Evolutionary conservation across 2,329 filamentous ascomycete genomes (phyloP), one percentile per base, ranked within the genome.

Genomic region (Aspergillus terreus): DNA sequence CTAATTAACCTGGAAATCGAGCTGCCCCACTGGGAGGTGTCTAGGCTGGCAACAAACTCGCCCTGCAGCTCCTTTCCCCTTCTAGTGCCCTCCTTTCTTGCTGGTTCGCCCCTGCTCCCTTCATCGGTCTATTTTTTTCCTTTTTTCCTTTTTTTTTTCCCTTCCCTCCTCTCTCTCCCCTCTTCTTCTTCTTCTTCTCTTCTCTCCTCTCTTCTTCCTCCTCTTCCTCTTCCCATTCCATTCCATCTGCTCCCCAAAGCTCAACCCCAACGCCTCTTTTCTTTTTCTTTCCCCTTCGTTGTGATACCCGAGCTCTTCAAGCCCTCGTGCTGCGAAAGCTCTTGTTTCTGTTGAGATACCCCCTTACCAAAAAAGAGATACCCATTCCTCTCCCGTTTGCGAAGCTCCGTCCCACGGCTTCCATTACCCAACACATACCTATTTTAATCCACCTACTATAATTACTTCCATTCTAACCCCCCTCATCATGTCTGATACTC

Each of bases 401-500:
- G 58, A 56, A 57, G 58, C 58, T 54, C 40, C 19, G 47, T 43
- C 25, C 40, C 46, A 53, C 27, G 27, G 55, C 57, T 58, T 59
- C 52, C 11, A 30, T 54, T 46, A 51, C 32, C 42, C 30, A 54
- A 42, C 35, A 49, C 44, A 50, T 55, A 58, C 44, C 52, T 55
- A 58, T 50, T 55, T 46, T 57, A 58, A 57, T 55, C 53, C 25
- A 48, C 50, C 55, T 50, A 35, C 47, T 42, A 42, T 42, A 42
- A 42, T 42, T 42, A 42, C 40, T 21, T 19, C 40, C 19, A 7
- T 21, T 42, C 19, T 51, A 49, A 54, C 53, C 33, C 41, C 56
- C 41, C 49, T 60, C 53, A 81, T 66, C 79, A 90, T 90, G 86
- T 84, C 87, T 76, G 86, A 90, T 68, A 79, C 78, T 73, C 81